Base-by-base conservation (phyloP, 2,329 filamentous ascomycete species). In the Pseudomassariella vexata region DNA sequence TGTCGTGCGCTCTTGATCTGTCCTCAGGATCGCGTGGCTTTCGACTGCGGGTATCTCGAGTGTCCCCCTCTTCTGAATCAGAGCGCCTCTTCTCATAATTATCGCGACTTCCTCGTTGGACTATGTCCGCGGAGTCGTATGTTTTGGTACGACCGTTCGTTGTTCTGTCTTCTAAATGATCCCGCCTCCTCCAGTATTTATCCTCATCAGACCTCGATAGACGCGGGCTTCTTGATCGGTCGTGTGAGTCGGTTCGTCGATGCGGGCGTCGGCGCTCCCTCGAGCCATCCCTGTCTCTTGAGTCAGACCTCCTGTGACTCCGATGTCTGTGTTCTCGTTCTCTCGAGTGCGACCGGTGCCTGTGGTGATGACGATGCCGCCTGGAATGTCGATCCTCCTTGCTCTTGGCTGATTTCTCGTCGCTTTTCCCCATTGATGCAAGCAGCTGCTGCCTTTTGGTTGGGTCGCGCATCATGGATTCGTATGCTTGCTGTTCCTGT, bases 401-500 rank as follows among this genome's bases (percentile, higher is more conserved):
- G 19, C 46, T 53, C 28, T 56, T 59, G 1, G 55, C 46, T 35
- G 57, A 55, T 30, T 55, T 61, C 5, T 68, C 62, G 10, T 72
- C 69, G 1, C 59, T 65, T 26, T 75, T 66, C 1, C 76, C 76
- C 59, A 79, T 78, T 8, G 73, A 68, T 1, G 73, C 71, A 17
- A 92, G 66, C 19, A 94, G 55, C 49, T 85, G 76, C 37, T 73
- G 67, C 41, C 81, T 68, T 61, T 74, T 79, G 41, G 75, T 69
- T 0, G 82, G 81, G 47, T 87, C 82, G 45, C 80, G 85, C 76
- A 85, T 88, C 76, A 87, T 82, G 7, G 79, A 73, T 46, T 83
- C 79, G 53, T 87, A 86, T 2, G 83, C 80, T 18, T 81, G 80
- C 57, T 90, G 85, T 55, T 96, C 89, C 53, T 94, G 83, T 54